phyloP scores from a whole-genome alignment of 495 filamentous ascomycete species.

The Talaromyces trachyspermus region DNA sequence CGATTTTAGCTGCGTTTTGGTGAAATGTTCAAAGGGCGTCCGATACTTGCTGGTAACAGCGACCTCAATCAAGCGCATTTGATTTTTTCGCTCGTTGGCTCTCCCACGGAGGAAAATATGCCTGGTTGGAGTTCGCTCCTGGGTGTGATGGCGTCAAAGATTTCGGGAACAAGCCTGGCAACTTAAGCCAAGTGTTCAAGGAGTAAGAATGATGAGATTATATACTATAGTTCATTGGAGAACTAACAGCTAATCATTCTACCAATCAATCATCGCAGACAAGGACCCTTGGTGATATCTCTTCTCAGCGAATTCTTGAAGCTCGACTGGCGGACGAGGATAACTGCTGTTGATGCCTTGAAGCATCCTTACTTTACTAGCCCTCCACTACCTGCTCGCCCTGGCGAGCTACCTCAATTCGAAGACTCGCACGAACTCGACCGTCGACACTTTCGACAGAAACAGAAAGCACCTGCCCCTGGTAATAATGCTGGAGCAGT shows the following conservation, averaged over 20 bases:
- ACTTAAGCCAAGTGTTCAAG: slow-evolving; percentile 63
- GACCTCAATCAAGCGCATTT: slow-evolving; percentile 84
- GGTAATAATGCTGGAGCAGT: slow-evolving; percentile 84
- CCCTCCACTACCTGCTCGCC: slow-evolving; percentile 67
- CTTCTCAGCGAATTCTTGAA: slow-evolving; percentile 75
- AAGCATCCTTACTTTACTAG: slow-evolving; percentile 86
- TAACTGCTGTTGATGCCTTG: slow-evolving; percentile 92
- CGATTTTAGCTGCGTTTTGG: slow-evolving; percentile 92
- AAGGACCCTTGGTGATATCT: slow-evolving; percentile 60
- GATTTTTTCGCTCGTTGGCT: slow-evolving; percentile 90
- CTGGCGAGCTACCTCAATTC: slow-evolving; percentile 78
- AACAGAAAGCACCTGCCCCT: slow-evolving; percentile 79
- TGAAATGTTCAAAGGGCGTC: slow-evolving; percentile 93
- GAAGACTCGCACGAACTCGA: slow-evolving; percentile 96
- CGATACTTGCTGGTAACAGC: slow-evolving; percentile 82
- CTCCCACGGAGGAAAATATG: slow-evolving; percentile 87
- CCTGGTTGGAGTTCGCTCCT: slow-evolving; percentile 79
- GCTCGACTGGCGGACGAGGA: slow-evolving; percentile 78
- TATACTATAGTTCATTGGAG: neutral
- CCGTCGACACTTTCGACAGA: slow-evolving; percentile 74
- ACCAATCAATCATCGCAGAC: slow-evolving; percentile 21
- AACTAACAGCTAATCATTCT: slow-evolving; percentile 2
- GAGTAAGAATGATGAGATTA: slow-evolving; percentile 38
- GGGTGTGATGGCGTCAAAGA: slow-evolving; percentile 69
- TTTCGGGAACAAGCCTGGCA: slow-evolving; percentile 56